A percentile compares a stretch with the other conserved stretches of the same genome.
Conservation (phyloP, 2,329 filamentous ascomycete species). For the Fusarium sterilihyphosum region DNA sequence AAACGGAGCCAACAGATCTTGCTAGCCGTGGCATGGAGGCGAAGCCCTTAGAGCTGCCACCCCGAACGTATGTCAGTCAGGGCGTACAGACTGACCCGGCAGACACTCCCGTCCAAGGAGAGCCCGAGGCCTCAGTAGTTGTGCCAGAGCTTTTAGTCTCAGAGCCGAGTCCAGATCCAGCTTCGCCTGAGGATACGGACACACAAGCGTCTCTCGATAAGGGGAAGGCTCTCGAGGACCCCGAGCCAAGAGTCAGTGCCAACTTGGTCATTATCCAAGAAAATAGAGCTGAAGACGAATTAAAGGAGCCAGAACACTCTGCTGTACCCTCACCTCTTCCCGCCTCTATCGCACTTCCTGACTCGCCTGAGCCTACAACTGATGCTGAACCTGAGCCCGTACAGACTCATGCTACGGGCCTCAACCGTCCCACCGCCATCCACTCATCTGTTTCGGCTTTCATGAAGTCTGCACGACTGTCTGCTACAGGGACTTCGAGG, state of each 20-base stretch:
- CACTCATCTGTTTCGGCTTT: background rate
- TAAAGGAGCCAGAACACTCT: background rate
- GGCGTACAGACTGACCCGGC: slow-evolving; percentile 4
- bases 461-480: background rate
- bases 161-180: background rate
- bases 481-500: background rate
- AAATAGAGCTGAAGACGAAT: background rate
- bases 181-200: background rate
- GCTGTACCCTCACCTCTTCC: background rate
- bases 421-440: background rate
- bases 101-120: background rate
- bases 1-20: slow-evolving; percentile 6
- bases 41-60: background rate
- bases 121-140: background rate
- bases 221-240: background rate
- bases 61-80: background rate
- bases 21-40: background rate
- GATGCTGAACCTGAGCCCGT: background rate
- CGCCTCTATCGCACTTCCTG: background rate
- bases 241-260: background rate
- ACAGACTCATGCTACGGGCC: background rate
- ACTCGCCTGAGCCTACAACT: background rate
- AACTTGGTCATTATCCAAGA: background rate
- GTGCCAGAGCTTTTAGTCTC: background rate
- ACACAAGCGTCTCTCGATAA: background rate